Conservation (phyloP, 331 rosid species). For the Erythrophleum ivorense region DNA sequence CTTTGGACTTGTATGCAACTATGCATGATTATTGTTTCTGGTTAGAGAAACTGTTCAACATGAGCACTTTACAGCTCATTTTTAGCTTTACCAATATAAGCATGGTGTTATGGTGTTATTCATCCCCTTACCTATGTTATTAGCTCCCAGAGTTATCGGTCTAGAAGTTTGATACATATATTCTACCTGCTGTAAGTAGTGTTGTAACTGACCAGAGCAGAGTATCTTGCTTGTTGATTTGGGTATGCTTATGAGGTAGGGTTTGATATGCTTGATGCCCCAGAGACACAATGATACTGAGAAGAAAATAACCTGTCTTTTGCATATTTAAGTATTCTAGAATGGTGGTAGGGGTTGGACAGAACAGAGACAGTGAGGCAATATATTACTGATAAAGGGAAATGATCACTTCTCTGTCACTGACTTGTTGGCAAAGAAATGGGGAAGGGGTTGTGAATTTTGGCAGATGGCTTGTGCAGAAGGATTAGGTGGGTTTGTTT, state of each 20-base stretch:
- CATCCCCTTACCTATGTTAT: neutral
- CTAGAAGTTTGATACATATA: neutral
- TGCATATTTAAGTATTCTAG: neutral
- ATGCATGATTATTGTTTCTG: constrained; percentile 1
- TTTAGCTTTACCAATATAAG: constrained; percentile 5
- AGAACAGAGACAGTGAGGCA: neutral
- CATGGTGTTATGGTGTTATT: neutral
- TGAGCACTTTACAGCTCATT: neutral
- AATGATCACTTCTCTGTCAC: neutral
- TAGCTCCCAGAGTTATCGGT: neutral
- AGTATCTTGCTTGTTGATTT: constrained; percentile 11
- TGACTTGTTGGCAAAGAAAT: neutral
- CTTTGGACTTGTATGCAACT: neutral
- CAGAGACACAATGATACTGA: neutral
- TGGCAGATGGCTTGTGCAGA: neutral
- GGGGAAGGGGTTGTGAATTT: constrained; percentile 11
- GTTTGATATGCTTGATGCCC: neutral
- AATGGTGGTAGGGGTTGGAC: neutral
- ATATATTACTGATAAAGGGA: neutral
- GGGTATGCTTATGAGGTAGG: constrained; percentile 17
- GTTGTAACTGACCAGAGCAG: neutral
- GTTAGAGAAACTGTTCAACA: constrained; percentile 9
- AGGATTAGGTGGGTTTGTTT: neutral
- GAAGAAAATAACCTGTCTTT: neutral
- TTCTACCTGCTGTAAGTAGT: neutral